Evolutionary conservation across 2,329 filamentous ascomycete genomes (phyloP).

Genomic region (Scleromitrula shiraiana): DNA sequence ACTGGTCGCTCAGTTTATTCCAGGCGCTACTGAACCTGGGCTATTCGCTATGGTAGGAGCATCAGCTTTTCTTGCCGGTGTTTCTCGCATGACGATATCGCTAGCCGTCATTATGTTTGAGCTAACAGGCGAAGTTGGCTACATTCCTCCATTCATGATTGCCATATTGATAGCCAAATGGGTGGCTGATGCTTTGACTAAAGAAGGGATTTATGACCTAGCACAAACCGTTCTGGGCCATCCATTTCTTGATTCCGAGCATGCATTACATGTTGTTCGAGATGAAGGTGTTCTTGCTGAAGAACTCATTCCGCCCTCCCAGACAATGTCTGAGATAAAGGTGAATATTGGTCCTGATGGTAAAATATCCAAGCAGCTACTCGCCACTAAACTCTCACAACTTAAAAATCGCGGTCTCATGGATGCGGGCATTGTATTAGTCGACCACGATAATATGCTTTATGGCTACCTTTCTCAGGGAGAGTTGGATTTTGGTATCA

Average conservation of each 20-base stretch:
- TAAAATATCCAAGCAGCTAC: constrained; percentile 34
- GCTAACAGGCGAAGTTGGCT: constrained; percentile 50
- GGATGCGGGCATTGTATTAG: constrained; percentile 50
- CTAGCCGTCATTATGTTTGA: constrained; percentile 55
- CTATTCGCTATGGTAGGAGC: constrained; percentile 55
- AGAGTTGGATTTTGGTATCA: constrained; percentile 44
- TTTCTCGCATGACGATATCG: constrained; percentile 50
- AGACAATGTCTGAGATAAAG: constrained; percentile 50
- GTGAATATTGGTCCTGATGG: constrained; percentile 38
- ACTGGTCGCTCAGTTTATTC: constrained; percentile 36
- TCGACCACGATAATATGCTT: constrained; percentile 39
- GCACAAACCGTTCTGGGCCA: constrained; percentile 51
- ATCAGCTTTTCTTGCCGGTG: constrained; percentile 49
- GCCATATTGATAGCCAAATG: constrained; percentile 53
- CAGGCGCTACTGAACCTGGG: constrained; percentile 40
- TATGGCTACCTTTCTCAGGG: constrained; percentile 48
- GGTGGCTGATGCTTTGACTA: constrained; percentile 45
- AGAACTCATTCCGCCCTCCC: constrained; percentile 42
- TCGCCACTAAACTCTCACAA: constrained; percentile 39
- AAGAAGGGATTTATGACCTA: constrained; percentile 49
- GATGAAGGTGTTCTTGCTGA: constrained; percentile 33
- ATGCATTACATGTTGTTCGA: constrained; percentile 37
- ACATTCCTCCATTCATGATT: constrained; percentile 50
- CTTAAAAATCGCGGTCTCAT: constrained; percentile 43
- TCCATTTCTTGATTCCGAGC: constrained; percentile 48